Evolutionary conservation across 257 asterid genomes (phyloP), one percentile per base, ranked within the genome.

Genomic region (Solanum chilense): DNA sequence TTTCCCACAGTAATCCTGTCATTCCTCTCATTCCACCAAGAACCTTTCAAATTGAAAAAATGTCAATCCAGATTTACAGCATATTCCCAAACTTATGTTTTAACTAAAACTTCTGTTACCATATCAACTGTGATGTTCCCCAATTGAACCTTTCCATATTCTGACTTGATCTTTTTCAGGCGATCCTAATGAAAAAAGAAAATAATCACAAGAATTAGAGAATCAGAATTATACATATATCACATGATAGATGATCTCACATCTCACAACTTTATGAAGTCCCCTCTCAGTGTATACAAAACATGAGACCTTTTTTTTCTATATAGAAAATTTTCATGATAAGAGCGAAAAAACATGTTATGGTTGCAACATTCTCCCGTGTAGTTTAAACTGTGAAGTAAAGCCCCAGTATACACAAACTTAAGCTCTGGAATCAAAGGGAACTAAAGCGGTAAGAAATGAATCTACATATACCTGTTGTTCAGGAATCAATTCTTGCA

Each of bases 21-120:
- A 97, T 97, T 88, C 99, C 99, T 92, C 99, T 94, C 99, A 97
- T 97, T 73, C 99, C 99, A 90, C 99, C 99, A 44, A 97, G 95
- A 76, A 97, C 99, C 99, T 97, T 89, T 86, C 21, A 83, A 88
- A 81, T 71, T 58, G 82, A 23, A 90, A 20, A 87, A 47, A 78
- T 58, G 44, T 31, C 84, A 87, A n/a, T 74, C 18, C 71, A 71
- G 27, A 58, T 42, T 69, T n/a, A 56, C 66, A 81, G 64, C 27
- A 83, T n/a, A n/a, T 37, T 58, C 35, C 58, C 20, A 33, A 69
- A 85, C 39, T 13, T 58, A 78, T 27, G 80, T 25, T n/a, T 31
- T 31, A 73, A 81, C 85, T 29, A 29, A 15, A 18, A 82, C 7
- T 81, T 35, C 25, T 52, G 64, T 88, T 92, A 96, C 98, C 98